Evolutionary conservation across 1,139 yeast species (phyloP), one percentile per base, ranked within the genome.

Genomic region (Pichia sp.): DNA sequence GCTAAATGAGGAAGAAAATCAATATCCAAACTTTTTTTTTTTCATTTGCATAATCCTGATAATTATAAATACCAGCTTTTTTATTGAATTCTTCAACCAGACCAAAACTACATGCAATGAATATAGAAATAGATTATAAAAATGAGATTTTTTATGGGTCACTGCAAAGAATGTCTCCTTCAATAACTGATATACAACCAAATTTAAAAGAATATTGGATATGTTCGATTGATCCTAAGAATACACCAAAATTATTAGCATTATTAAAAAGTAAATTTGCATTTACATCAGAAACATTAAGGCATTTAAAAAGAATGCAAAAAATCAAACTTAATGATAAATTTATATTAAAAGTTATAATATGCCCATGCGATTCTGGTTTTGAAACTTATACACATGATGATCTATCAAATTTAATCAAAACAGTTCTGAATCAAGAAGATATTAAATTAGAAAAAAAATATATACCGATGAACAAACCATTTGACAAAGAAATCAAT

Each of bases 401-500:
- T 16, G 50, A 43, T 3, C 45, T 57, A 7, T 49, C 43, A 20
- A 51, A 53, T n/a, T 54, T 55, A 11, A 27, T 49, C 3, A 43
- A 28, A 22, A 42, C 59, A 8, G 35, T 57, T 23, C 42, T 52
- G 5, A 48, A 53, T 3, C 48, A 42, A 7, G 37, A 29, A 5
- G 61, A 52, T 35, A 39, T 57, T 0, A 51, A 52, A n/a, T 44
- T 71, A 4, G 62, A 56, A 10, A 48, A 47, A 7, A 49, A 57
- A 9, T 52, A 57, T 2, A 73, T 82, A 3, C 85, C 92, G 0
- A 55, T 56, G 33, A 68, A 67, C 46, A 72, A 73, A 25, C 90
- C 94, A 0, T 64, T 71, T 6, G 78, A 87, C 2, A 84, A 82
- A 55, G 87, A 82, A 25, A 63, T 78, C 16, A 73, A 83, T 8